These are phyloP conservation scores for Boechera retrofracta DNA, from an alignment of 345 rosid species.

Conservation along the genomic window DNA sequence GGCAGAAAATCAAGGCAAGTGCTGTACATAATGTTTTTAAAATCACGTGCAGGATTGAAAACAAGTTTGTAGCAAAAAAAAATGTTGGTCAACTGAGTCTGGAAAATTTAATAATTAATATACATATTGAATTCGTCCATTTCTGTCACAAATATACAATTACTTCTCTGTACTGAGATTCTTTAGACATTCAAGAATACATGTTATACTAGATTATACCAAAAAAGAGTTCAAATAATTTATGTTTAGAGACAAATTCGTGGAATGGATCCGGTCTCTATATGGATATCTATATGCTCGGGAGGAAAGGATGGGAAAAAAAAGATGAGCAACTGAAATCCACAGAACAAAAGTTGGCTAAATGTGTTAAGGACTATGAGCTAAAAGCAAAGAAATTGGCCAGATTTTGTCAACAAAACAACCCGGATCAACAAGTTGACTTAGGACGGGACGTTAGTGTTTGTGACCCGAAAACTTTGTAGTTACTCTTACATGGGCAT, in stretches of 20 bases:
- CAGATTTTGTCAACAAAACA: conserved; percentile 29
- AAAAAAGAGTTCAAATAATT: too few relatives aligned
- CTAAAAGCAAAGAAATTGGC: conserved; percentile 23
- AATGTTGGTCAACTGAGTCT: background rate
- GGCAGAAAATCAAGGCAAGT: conserved; percentile 19
- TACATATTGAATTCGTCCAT: too few relatives aligned
- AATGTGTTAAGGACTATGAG: conserved; percentile 34
- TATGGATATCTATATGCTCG: background rate
- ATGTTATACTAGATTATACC: too few relatives aligned
- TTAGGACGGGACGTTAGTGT: conserved; percentile 9
- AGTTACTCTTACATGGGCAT: conserved; percentile 55
- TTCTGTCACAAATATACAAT: too few relatives aligned
- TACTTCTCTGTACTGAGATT: too few relatives aligned
- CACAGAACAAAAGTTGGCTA: conserved; percentile 11
- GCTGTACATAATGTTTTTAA: background rate
- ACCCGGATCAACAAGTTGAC: conserved; percentile 28
- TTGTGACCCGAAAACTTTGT: conserved; percentile 53
- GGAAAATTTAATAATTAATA: too few relatives aligned
- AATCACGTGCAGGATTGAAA: background rate
- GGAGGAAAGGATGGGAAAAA: conserved; percentile 10
- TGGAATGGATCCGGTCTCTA: too few relatives aligned
- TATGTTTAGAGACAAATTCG: too few relatives aligned
- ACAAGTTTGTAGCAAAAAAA: background rate
- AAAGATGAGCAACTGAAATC: conserved; percentile 33
- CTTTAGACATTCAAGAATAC: too few relatives aligned